Evolutionary conservation across 164 flowering plant genomes (phyloP), one percentile per base, ranked within the genome.

Genomic region (Tetracentron sinense): DNA sequence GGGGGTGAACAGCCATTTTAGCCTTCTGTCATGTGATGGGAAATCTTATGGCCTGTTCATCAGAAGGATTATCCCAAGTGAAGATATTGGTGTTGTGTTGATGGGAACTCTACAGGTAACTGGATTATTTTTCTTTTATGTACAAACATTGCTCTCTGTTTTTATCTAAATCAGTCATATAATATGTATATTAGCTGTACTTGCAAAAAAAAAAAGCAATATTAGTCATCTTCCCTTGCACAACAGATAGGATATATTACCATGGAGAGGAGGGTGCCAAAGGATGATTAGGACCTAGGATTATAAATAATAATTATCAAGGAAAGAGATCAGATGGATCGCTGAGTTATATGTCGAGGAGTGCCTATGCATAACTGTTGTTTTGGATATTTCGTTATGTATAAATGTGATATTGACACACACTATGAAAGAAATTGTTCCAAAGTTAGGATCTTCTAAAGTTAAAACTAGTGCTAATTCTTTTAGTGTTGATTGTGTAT

Each of bases 51-150:
- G 49, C 67, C 78, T 55, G 26, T 66, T 77, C 21, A 31, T 58
- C 5, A 78, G 84, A 76, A 79, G 62, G 69, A 80, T 82, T 46
- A 61, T 89, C 52, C 69, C 75, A 26, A 85, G 88, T 75, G 75
- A 83, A 64, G 86, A 80, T 25, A 64, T 77, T 60, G 89, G 86
- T 21, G 29, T 88, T 60, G 50, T 70, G 68, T 74, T 88, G 76
- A 60, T 91, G 67, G 99, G 99, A 58, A 71, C 35, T 69, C 63
- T 94, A 38, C 83, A 89, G 96, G 97, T 87, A 20, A 66, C 61
- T 63, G 25, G 57, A 29, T 28, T 12, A 21, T 25, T 26, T 17
- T 17, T 46, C 35, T 27, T 46, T 25, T 46, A 6, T 46, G 51
- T n/a, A 60, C 7, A 21, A 27, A 58, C 20, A 21, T 53, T 38